Evolutionary conservation across 805 yeast genomes (phyloP).

Genomic region (Ogataea sp.): DNA sequence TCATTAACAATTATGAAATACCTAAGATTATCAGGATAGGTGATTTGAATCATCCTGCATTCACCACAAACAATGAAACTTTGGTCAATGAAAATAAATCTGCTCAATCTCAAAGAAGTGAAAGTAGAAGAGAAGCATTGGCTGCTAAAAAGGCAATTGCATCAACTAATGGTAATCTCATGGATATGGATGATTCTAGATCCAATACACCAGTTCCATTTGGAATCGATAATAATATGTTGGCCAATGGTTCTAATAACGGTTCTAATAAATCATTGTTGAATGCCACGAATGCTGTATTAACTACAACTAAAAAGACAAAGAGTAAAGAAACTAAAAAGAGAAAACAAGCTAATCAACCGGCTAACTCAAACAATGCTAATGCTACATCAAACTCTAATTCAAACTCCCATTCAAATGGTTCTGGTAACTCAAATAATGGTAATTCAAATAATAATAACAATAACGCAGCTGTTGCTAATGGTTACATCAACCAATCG

Average conservation of each 20-base stretch:
- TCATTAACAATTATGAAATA: slow-evolving; percentile 66
- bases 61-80: too few relatives aligned
- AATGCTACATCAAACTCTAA: too few relatives aligned
- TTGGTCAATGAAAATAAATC: slow-evolving; percentile 49
- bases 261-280: not conserved
- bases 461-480: not conserved
- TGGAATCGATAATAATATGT: not conserved
- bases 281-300: too few relatives aligned
- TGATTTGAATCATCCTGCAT: slow-evolving; percentile 85
- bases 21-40: slow-evolving; percentile 77
- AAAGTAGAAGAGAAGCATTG: slow-evolving; percentile 83
- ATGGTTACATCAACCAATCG: too few relatives aligned
- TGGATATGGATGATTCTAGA: not conserved
- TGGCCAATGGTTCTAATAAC: not conserved
- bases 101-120: slow-evolving; percentile 71
- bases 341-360: not conserved
- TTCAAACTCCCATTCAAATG: too few relatives aligned
- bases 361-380: not conserved
- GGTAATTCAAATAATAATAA: not conserved
- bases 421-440: not conserved
- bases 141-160: slow-evolving; percentile 88
- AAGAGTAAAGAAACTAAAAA: not conserved
- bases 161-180: too few relatives aligned
- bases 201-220: slow-evolving; percentile 8
- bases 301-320: not conserved